phyloP scores from a whole-genome alignment of 2,329 filamentous ascomycete genomes.

The Beauveria rudraprayagi region DNA sequence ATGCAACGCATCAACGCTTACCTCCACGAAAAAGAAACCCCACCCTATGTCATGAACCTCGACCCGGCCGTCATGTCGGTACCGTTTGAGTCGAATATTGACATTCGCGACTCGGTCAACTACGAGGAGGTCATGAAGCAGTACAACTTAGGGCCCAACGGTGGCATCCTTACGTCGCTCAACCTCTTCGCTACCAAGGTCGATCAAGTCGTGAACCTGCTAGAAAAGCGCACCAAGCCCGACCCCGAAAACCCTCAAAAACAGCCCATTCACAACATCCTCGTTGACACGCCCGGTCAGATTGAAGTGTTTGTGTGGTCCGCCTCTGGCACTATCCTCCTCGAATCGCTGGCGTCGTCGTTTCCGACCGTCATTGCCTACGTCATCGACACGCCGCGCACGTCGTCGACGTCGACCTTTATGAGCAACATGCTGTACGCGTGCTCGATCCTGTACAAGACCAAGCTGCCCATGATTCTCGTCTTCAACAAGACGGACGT shows the following conservation, averaged over 20 bases:
- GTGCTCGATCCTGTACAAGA: conserved; percentile 98
- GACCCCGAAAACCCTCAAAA: conserved; percentile 50
- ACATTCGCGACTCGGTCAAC: conserved; percentile 97
- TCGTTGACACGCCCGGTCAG: conserved; percentile 93
- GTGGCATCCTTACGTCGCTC: conserved; percentile 87
- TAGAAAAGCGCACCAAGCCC: conserved; percentile 78
- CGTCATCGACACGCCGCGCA: conserved; percentile 92
- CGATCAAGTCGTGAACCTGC: conserved; percentile 80
- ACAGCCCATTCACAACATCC: conserved; percentile 68
- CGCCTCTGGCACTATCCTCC: conserved; percentile 84
- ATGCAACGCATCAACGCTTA: conserved; percentile 97
- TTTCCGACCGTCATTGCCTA: conserved; percentile 98
- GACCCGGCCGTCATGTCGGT: conserved; percentile 90
- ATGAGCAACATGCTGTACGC: conserved; percentile 99
- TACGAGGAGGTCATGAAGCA: conserved; percentile 99
- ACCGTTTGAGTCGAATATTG: conserved; percentile 95
- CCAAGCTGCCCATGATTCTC: conserved; percentile 94
- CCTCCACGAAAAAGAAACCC: conserved; percentile 69
- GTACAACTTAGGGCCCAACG: conserved; percentile 95
- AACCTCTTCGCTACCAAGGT: conserved; percentile 98
- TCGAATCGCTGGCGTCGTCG: conserved; percentile 84
- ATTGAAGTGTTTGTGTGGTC: conserved; percentile 99
- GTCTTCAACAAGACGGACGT: conserved; percentile 99
- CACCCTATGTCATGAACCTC: conserved; percentile 94
- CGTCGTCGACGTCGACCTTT: conserved; percentile 88